Conservation (phyloP, 2,329 filamentous ascomycete genomes). For the Cryphonectria carpinicola region DNA sequence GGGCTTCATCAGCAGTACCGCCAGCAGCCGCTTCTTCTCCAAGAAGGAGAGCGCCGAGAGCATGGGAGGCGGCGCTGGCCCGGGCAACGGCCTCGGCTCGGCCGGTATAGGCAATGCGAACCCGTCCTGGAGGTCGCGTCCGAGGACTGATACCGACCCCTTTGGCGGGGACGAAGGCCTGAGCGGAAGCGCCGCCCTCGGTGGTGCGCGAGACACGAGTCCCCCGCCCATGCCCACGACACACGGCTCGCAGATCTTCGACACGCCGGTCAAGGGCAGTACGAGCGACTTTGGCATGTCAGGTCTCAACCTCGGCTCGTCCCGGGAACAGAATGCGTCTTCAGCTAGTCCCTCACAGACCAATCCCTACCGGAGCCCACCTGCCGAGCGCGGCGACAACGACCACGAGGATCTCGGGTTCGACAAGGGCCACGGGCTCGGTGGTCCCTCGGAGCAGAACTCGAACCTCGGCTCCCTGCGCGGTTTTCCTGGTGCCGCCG, state of each 20-base stretch:
- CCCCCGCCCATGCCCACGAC: conserved; percentile 40
- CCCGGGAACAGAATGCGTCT: conserved; percentile 64
- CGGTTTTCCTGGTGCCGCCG: conserved; percentile 51
- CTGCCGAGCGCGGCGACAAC: conserved; percentile 67
- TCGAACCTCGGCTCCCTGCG: conserved; percentile 59
- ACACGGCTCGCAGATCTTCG: conserved; percentile 43
- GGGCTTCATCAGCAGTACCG: conserved; percentile 69
- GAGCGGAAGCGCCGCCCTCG: conserved; percentile 73
- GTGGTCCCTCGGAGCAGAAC: conserved; percentile 44
- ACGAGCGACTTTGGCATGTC: conserved; percentile 66
- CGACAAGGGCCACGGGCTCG: conserved; percentile 53
- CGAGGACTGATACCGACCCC: conserved; percentile 74
- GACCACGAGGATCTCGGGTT: conserved; percentile 56
- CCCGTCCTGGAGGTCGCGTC: conserved; percentile 61
- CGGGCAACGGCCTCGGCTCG: conserved; percentile 39
- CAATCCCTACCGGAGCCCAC: conserved; percentile 93
- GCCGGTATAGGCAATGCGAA: conserved; percentile 44
- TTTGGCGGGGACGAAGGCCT: conserved; percentile 68
- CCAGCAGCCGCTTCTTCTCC: conserved; percentile 61
- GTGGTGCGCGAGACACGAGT: conserved; percentile 74
- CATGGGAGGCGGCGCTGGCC: conserved; percentile 53
- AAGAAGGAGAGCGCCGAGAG: conserved; percentile 73
- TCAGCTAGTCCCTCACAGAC: conserved; percentile 91
- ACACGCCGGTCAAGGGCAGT: conserved; percentile 59
- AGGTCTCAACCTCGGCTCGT: conserved; percentile 59